Evolutionary conservation across 1,284 basidiomycete genomes (phyloP), one percentile per base, ranked within the genome.

Genomic region (Cystobasidiaceae sp.): DNA sequence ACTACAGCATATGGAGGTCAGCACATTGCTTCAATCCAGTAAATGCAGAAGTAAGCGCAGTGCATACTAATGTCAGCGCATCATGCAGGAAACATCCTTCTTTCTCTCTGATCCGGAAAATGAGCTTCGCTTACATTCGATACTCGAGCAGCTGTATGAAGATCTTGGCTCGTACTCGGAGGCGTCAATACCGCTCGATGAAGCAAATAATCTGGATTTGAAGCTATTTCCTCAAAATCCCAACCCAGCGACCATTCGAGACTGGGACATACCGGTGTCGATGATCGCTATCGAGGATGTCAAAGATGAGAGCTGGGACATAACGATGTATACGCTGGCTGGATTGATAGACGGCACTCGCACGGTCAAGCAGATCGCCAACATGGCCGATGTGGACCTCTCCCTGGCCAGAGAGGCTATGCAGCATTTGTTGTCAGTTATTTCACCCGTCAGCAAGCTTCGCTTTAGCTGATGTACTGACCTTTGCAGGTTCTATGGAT

Each of bases 151-250:
- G 75, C 82, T 99, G 0, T 97, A 93, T 71, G 93, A 97, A 74
- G 96, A 99, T 72, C 79, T 98, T 68, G 97, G 97, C 78, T 93
- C 90, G 4, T 98, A 96, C 78, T 91, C 90, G 0, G 93, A 96
- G 77, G 93, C 93, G 1, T 90, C 89, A 1, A 93, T 97, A 59
- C 82, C 84, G 1, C 85, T 97, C 66, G 90, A 93, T 75, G 82
- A 84, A 57, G 92, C 90, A 80, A 93, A 92, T 75, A 90, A 89
- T 4, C 87, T 96, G 66, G 92, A 96, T 74, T 78, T 99, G 71
- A 96, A 96, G 68, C 88, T 98, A 37, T 93, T 97, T 68, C 75
- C 96, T 0, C 94, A 93, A 77, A 97, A 93, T 73, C 89, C 93
- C 3, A 97, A 97, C 73, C 96, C 96, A 8, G 85, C 88, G 0